Base-by-base conservation (phyloP, 257 asterid species). In the Nicotiana otophora region DNA sequence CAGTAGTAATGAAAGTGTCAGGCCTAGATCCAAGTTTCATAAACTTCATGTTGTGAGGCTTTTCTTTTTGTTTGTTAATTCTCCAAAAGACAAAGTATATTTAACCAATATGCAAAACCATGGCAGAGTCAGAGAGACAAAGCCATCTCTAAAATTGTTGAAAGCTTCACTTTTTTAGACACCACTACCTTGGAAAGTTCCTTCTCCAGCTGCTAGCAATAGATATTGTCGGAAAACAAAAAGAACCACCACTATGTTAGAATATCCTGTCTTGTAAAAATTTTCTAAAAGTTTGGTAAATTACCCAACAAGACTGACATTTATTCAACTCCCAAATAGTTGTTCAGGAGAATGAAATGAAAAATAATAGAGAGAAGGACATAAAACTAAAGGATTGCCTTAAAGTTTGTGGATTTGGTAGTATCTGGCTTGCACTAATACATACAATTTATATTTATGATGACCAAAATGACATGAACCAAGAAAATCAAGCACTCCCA, bases 21-120 rank as follows among this genome's bases (percentile, higher is more conserved):
- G 93, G 90, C 6, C 90, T 86, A 84, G 90, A 85, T 83, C 95
- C 92, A 58, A 90, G 92, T 84, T 91, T 91, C 92, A 91, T 91
- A 72, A 90, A 91, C 91, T 91, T 90, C 93, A 91, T 81, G 68
- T 61, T 66, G 17, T 67, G 42, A 62, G 64, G 39, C 55, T 19
- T 30, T 62, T 19, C 55, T 69, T 70, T 70, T 39, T 70, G 60
- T 70, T 48, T 48, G 26, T 26, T 55, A 26, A 74, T 64, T 16
- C 70, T 64, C 7, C n/a, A 51, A 14, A 48, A 74, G 5, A 30
- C 58, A 46, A 70, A 42, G 23, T 72, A 46, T 46, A 72, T 26
- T 55, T 34, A 75, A 5, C 12, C 39, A 74, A 48, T 46, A 74
- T 23, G 23, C 14, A 75, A 51, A 75, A 75, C 30, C 86, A 90